phyloP scores from a whole-genome alignment of 495 filamentous ascomycete genomes.

The Elasticomyces elasticus region DNA sequence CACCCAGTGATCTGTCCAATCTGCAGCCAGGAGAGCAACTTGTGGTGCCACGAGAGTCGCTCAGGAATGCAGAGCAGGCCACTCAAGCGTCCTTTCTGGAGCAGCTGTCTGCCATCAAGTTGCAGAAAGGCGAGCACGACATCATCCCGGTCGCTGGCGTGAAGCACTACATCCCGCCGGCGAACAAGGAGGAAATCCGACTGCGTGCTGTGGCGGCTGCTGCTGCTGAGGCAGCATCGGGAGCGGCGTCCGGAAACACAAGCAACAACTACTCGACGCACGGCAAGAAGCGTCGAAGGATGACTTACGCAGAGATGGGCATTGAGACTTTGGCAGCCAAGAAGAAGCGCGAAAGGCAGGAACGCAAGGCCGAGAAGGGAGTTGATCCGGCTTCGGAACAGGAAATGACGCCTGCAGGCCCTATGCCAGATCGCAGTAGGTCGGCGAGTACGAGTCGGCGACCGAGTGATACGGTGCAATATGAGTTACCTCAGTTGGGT shows the following conservation, averaged over 20 bases:
- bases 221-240: no score
- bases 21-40: not conserved
- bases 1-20: not conserved
- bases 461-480: not conserved
- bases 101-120: conserved; percentile 35
- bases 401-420: not conserved
- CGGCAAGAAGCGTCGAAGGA: not conserved
- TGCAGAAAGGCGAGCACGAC: conserved; percentile 44
- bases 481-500: not conserved
- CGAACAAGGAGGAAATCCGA: conserved; percentile 5
- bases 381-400: not conserved
- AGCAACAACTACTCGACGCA: not conserved
- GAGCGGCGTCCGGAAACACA: no score
- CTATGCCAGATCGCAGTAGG: not conserved
- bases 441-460: not conserved
- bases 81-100: conserved; percentile 19
- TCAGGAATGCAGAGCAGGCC: not conserved
- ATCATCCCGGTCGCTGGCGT: conserved; percentile 9
- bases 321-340: not conserved
- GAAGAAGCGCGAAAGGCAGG: not conserved
- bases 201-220: not conserved
- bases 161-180: conserved; percentile 8
- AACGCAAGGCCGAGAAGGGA: not conserved
- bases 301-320: not conserved
- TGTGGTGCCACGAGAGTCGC: not conserved